Conservation (phyloP, 2,329 filamentous ascomycete species). For the Corniculantispora saksenae region DNA sequence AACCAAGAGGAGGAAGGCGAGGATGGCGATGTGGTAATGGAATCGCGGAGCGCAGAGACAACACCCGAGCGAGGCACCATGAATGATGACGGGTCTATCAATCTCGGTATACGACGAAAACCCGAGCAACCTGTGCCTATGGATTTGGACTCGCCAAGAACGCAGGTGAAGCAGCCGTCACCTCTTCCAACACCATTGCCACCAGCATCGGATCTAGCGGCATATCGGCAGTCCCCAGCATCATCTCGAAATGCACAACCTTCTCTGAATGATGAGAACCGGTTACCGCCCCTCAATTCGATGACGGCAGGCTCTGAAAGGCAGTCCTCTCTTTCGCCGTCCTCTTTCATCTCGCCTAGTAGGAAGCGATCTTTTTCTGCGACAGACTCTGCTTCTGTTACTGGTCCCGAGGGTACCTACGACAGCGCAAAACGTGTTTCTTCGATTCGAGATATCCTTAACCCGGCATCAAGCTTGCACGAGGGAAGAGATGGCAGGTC, state of each 20-base stretch:
- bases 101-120: conserved; percentile 57
- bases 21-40: conserved; percentile 49
- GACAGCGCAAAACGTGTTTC: conserved; percentile 64
- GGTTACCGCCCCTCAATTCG: conserved; percentile 57
- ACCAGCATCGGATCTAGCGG: conserved; percentile 46
- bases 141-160: conserved; percentile 47
- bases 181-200: conserved; percentile 44
- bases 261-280: conserved; percentile 56
- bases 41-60: conserved; percentile 38
- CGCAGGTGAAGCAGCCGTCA: conserved; percentile 45
- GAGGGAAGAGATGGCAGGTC: conserved; percentile 34
- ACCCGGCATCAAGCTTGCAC: conserved; percentile 47
- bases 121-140: conserved; percentile 47
- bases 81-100: conserved; percentile 66
- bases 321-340: conserved; percentile 60
- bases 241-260: conserved; percentile 39
- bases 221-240: conserved; percentile 51
- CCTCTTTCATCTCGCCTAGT: conserved; percentile 58
- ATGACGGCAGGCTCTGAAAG: conserved; percentile 48
- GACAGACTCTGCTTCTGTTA: conserved; percentile 52
- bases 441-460: conserved; percentile 76
- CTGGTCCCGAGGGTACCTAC: conserved; percentile 39
- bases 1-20: conserved; percentile 53
- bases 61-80: conserved; percentile 55
- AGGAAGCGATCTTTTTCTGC: conserved; percentile 70